These are phyloP conservation scores for Hevea brasiliensis DNA, from an alignment of 345 rosid species.

Conservation along the genomic window DNA sequence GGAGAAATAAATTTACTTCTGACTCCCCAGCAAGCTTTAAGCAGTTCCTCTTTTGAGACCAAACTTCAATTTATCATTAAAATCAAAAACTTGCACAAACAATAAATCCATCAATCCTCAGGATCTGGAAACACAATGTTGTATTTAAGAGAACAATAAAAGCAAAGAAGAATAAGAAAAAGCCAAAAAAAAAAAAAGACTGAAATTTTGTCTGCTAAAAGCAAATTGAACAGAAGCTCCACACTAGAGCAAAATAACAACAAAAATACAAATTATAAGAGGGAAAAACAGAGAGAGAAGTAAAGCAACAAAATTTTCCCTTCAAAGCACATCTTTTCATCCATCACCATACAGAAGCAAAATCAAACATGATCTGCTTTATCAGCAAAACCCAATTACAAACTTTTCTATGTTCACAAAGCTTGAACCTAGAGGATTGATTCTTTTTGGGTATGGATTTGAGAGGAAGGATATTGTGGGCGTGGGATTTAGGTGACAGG, in stretches of 20 bases:
- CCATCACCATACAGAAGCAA: neutral
- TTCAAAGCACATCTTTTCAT: neutral
- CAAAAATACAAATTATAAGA: neutral
- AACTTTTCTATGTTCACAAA: conserved; percentile 88
- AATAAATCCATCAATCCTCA: neutral
- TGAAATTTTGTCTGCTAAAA: neutral
- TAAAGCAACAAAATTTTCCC: neutral
- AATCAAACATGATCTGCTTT: neutral
- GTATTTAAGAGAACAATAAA: neutral
- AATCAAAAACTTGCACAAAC: conserved; percentile 23
- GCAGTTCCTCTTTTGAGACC: neutral
- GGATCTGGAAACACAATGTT: neutral
- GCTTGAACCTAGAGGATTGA: conserved; percentile 77
- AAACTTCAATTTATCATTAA: conserved; percentile 3
- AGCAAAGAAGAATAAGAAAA: too few species aligned
- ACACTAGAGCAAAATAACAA: neutral
- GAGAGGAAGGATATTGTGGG: conserved; percentile 74
- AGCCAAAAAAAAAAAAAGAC: too few species aligned
- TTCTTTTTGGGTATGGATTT: conserved; percentile 73
- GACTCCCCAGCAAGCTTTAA: conserved; percentile 3
- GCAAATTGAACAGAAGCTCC: too few species aligned
- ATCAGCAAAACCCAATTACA: neutral
- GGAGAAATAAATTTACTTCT: conserved; percentile 13
- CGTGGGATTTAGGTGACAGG: conserved; percentile 47
- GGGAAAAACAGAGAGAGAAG: neutral